These are phyloP conservation scores for Schizophyllum commune DNA, from an alignment of 1,284 basidiomycete species.

Conservation along the genomic window DNA sequence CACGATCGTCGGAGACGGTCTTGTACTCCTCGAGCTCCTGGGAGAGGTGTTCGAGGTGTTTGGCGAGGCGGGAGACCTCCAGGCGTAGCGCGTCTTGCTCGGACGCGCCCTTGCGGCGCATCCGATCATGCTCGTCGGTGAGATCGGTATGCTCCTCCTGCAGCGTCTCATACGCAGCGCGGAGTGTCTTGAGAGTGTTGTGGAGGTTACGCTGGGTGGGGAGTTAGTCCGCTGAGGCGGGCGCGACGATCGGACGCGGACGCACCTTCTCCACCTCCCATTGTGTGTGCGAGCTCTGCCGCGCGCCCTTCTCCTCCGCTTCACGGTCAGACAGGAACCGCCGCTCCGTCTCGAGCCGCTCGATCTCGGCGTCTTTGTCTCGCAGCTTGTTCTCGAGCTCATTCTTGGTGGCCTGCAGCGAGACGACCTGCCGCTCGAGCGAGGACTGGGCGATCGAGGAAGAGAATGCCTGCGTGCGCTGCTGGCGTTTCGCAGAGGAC, in stretches of 20 bases:
- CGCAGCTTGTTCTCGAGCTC: slow-evolving; percentile 58
- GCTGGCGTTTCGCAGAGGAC: slow-evolving; percentile 53
- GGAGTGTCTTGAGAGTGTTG: slow-evolving; percentile 34
- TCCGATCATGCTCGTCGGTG: neutral
- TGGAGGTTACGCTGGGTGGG: slow-evolving; percentile 33
- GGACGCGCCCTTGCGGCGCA: slow-evolving; percentile 1
- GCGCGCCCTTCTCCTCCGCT: slow-evolving; percentile 49
- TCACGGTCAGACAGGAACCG: slow-evolving; percentile 54
- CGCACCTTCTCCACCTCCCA: slow-evolving; percentile 48
- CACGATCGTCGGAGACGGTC: slow-evolving; percentile 33
- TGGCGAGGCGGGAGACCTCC: slow-evolving; percentile 36
- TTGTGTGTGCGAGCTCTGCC: slow-evolving; percentile 43
- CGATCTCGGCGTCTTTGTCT: slow-evolving; percentile 48
- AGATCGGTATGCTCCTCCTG: slow-evolving; percentile 38
- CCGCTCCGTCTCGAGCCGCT: slow-evolving; percentile 56
- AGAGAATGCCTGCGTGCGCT: slow-evolving; percentile 50
- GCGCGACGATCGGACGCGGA: slow-evolving; percentile 4
- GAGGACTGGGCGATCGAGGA: slow-evolving; percentile 49
- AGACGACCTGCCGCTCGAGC: slow-evolving; percentile 53
- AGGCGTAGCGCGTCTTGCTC: neutral
- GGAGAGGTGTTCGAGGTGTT: slow-evolving; percentile 36
- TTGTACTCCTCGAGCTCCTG: slow-evolving; percentile 34
- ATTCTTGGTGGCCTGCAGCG: slow-evolving; percentile 46
- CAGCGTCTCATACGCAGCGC: slow-evolving; percentile 49
- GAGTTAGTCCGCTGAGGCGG: neutral